Percentiles rank a stretch among this genome's conserved stretches.
Evolutionary conservation across 2,329 filamentous ascomycete species (phyloP).

Genomic region (Microcera coccophila): DNA sequence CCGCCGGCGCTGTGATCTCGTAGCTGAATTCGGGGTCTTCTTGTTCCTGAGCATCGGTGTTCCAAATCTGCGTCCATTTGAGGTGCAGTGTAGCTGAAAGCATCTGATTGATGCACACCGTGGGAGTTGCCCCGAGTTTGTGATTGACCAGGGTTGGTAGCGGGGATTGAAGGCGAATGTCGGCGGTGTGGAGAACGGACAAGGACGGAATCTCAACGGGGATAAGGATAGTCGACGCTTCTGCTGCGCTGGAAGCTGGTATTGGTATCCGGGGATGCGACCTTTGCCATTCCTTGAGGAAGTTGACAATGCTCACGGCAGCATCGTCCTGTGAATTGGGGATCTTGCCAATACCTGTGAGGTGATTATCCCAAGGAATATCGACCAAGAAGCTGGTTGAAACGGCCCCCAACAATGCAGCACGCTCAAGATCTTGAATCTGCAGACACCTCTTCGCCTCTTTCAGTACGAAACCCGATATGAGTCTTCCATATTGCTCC

Average conservation of each 20-base stretch:
- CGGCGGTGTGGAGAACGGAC: constrained; percentile 76
- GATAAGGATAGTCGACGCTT: constrained; percentile 68
- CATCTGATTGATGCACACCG: constrained; percentile 60
- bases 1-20: constrained; percentile 69
- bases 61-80: constrained; percentile 61
- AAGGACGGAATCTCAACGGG: constrained; percentile 85
- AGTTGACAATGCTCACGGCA: constrained; percentile 20
- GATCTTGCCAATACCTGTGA: constrained; percentile 47
- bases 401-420: constrained; percentile 50
- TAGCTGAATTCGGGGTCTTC: constrained; percentile 72
- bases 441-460: constrained; percentile 44
- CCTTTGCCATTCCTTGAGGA: constrained; percentile 34
- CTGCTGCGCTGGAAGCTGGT: constrained; percentile 20
- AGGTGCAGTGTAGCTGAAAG: constrained; percentile 59
- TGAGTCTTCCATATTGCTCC: constrained; percentile 43
- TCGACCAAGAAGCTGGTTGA: constrained; percentile 45
- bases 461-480: constrained; percentile 42
- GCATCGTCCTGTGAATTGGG: constrained; percentile 34
- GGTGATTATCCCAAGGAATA: constrained; percentile 46
- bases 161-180: constrained; percentile 52
- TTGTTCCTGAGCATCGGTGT: constrained; percentile 40
- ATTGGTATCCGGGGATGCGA: constrained; percentile 27
- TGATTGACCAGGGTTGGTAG: constrained; percentile 29
- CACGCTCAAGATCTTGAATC: constrained; percentile 52
- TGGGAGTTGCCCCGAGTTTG: constrained; percentile 35